Base-by-base conservation (phyloP, 768 basidiomycete species). In the Russula sp. region DNA sequence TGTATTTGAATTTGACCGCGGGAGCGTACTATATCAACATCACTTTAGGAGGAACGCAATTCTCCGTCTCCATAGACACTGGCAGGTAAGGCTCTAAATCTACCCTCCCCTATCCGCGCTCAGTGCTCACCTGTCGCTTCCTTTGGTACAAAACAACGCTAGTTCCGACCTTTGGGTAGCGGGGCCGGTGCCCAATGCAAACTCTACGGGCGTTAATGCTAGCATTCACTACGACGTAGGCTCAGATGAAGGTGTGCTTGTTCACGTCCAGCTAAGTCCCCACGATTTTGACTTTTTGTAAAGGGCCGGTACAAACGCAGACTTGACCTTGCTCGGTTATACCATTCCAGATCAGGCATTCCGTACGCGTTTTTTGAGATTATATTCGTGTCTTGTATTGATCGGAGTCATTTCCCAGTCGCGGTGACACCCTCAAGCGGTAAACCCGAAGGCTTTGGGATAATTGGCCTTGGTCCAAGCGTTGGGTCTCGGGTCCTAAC, bases 141-240 rank as follows among this genome's bases (percentile, higher is more conserved):
- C 22, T 18, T n/a, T 44, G 13, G 8, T 13, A 18, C 16, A 28
- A 61, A 52, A 34, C 14, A 26, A 1, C 2, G n/a, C 40, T 56
- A 89, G 87, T 63, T 84, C 87, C 16, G 87, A 89, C 70, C 74
- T 88, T 13, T 87, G 83, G 81, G 80, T 88, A 2, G 77, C 82
- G 7, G 77, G 79, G 48, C 59, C 65, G 52, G 80, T 85, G 5
- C 74, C 76, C 5, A 71, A 70, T 32, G 79, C 78, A 32, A 75
- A 66, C 14, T 67, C 72, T n/a, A 78, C 81, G 44, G 78, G 77
- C 1, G 72, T 69, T 61, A 72, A 73, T 14, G 73, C 77, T 16
- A 69, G 67, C 11, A 78, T 86, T n/a, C 68, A 72, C 5, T 88
- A 88, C 74, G 86, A 83, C 4, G 76, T 81, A 8, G 84, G 84